phyloP scores from a whole-genome alignment of 1,139 yeast genomes.

The Diutina rugosa region DNA sequence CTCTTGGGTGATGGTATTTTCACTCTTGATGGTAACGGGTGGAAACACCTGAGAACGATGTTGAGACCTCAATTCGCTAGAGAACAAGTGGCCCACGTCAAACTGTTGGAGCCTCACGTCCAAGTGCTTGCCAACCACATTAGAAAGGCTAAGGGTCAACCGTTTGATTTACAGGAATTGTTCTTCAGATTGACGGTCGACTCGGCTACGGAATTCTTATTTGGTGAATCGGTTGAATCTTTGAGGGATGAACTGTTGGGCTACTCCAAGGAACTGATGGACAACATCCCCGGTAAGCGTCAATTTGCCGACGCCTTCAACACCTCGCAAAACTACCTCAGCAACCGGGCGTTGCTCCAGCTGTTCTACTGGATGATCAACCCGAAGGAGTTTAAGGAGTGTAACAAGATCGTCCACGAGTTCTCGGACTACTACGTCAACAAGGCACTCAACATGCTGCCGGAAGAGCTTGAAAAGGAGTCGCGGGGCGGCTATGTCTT shows the following conservation, averaged over 20 bases:
- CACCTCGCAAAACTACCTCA: constrained; percentile 6
- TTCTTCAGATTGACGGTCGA: constrained; percentile 2
- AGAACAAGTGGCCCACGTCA: constrained; percentile 1
- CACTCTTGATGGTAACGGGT: constrained; percentile 12
- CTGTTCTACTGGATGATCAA: constrained; percentile 6
- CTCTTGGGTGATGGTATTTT: constrained; percentile 46
- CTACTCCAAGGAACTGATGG: neutral
- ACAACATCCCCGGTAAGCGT: neutral
- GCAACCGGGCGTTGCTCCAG: constrained; percentile 5
- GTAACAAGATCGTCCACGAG: constrained; percentile 20
- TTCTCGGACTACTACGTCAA: constrained; percentile 22
- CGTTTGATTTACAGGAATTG: constrained; percentile 2
- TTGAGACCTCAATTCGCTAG: constrained; percentile 2
- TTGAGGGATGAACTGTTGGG: neutral
- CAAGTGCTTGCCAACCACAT: neutral
- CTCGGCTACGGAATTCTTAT: constrained; percentile 1
- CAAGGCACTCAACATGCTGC: constrained; percentile 8
- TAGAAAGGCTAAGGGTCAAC: neutral
- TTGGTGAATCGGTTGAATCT: constrained; percentile 1
- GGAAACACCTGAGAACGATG: constrained; percentile 2
- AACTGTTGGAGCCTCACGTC: constrained; percentile 1
- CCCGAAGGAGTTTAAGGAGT: constrained; percentile 5
- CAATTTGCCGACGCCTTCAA: constrained; percentile 7
- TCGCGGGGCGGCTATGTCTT: constrained; percentile 33
- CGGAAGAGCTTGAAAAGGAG: constrained; percentile 22